These are phyloP conservation scores for Prunus yedoensis DNA, from an alignment of 331 rosid genomes.

Conservation along the genomic window DNA sequence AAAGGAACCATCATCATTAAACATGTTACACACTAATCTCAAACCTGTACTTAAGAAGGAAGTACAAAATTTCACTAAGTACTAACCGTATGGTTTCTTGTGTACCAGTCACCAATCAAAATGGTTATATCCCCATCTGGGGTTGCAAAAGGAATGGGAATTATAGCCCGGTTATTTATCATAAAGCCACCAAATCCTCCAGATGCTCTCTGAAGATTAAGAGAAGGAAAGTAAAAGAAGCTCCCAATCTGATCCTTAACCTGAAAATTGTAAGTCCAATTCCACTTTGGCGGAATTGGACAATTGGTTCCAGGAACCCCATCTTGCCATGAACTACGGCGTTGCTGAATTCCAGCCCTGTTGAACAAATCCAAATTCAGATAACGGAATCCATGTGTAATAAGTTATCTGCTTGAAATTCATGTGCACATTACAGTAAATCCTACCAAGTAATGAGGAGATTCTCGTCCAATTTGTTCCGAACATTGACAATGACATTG, in stretches of 20 bases:
- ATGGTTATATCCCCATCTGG: constrained; percentile 75
- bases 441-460: constrained; percentile 83
- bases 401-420: constrained; percentile 3
- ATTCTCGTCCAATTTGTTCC: constrained; percentile 86
- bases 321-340: constrained; percentile 94
- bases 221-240: constrained; percentile 90
- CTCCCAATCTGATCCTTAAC: constrained; percentile 98
- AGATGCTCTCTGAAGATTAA: constrained; percentile 86
- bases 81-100: constrained; percentile 85
- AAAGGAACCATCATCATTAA: constrained; percentile 18
- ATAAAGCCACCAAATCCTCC: constrained; percentile 92
- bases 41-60: constrained; percentile 5
- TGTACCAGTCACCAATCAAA: constrained; percentile 92
- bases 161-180: constrained; percentile 56
- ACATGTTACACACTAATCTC: constrained; percentile 2
- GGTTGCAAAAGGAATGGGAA: constrained; percentile 78
- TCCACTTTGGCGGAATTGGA: constrained; percentile 96
- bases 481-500: constrained; percentile 77
- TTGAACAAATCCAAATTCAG: constrained; percentile 23
- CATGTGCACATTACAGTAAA: constrained; percentile 20
- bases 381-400: constrained; percentile 20
- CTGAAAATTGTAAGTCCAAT: constrained; percentile 96
- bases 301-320: constrained; percentile 95
- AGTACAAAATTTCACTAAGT: constrained; percentile 16
- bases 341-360: constrained; percentile 93